These are phyloP conservation scores for Paragyromitra xinjiangensis DNA, from an alignment of 495 filamentous ascomycete genomes.

Conservation along the genomic window DNA sequence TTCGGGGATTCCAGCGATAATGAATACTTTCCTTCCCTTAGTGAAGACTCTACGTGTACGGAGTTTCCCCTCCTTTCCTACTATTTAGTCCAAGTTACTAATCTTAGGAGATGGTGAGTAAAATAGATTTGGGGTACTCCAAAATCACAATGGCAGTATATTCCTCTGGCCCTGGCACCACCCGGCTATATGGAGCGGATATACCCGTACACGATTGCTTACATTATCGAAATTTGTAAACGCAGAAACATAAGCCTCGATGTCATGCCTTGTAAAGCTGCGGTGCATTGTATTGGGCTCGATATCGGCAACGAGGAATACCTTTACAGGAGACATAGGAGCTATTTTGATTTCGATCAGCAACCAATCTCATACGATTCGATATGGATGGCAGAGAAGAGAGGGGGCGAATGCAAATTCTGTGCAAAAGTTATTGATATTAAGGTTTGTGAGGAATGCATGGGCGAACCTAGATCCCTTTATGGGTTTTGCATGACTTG, in stretches of 20 bases:
- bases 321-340: not conserved
- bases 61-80: not conserved
- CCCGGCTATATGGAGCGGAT: not conserved
- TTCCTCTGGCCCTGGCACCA: not conserved
- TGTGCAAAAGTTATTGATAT: not conserved
- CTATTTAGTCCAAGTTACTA: not conserved
- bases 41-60: constrained; percentile 2
- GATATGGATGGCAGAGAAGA: constrained; percentile 11
- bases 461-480: constrained; percentile 1
- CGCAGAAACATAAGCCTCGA: constrained; percentile 5
- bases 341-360: not conserved
- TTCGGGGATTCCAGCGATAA: not conserved
- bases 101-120: not conserved
- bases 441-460: constrained; percentile 12
- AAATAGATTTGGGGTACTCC: constrained; percentile 18
- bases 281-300: not conserved
- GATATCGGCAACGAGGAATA: constrained; percentile 8
- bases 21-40: not conserved
- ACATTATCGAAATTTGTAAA: constrained; percentile 6
- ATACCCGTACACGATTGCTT: constrained; percentile 4
- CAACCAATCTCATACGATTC: constrained; percentile 11
- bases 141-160: constrained; percentile 19
- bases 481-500: constrained; percentile 16
- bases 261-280: constrained; percentile 6
- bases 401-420: constrained; percentile 1